Evolutionary conservation across 202 grass and related monocot species (phyloP).

Genomic region (Dendrocalamus latiflorus): DNA sequence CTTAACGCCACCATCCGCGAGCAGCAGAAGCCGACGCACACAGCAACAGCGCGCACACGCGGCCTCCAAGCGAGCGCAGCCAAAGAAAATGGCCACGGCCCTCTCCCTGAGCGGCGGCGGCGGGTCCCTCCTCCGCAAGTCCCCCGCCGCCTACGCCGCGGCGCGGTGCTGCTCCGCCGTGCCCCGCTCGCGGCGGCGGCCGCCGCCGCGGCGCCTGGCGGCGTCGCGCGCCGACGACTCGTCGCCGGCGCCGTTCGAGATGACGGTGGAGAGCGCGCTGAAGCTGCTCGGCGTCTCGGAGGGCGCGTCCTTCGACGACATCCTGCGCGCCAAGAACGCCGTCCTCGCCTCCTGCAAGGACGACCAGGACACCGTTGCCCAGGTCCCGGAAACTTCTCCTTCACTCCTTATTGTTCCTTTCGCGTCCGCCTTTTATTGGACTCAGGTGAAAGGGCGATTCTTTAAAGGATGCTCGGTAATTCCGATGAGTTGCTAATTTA

Average conservation of each 20-base stretch:
- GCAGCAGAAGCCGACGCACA: conserved; percentile 26
- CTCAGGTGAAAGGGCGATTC: neutral
- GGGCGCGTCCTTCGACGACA: no score
- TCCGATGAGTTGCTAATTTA: neutral
- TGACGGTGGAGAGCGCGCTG: no score
- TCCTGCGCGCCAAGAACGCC: conserved; percentile 88
- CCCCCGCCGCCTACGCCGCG: neutral
- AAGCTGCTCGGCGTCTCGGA: conserved; percentile 73
- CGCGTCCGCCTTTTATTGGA: neutral
- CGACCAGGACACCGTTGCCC: conserved; percentile 68
- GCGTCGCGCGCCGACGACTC: conserved; percentile 62
- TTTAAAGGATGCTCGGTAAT: neutral
- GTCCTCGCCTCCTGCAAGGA: conserved; percentile 84
- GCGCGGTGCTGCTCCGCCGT: conserved; percentile 21
- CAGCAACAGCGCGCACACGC: neutral
- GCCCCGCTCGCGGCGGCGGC: conserved; percentile 21
- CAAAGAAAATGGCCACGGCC: conserved; percentile 53
- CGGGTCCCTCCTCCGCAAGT: conserved; percentile 28
- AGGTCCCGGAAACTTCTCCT: conserved; percentile 36
- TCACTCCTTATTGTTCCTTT: neutral
- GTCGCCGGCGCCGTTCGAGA: conserved; percentile 58
- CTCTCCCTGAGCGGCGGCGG: conserved; percentile 35
- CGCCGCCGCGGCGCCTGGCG: conserved; percentile 24
- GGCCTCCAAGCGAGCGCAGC: conserved; percentile 24
- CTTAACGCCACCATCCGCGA: conserved; percentile 1